phyloP scores from a whole-genome alignment of 352 stramenopile genomes.

The Pythium diclinum region DNA sequence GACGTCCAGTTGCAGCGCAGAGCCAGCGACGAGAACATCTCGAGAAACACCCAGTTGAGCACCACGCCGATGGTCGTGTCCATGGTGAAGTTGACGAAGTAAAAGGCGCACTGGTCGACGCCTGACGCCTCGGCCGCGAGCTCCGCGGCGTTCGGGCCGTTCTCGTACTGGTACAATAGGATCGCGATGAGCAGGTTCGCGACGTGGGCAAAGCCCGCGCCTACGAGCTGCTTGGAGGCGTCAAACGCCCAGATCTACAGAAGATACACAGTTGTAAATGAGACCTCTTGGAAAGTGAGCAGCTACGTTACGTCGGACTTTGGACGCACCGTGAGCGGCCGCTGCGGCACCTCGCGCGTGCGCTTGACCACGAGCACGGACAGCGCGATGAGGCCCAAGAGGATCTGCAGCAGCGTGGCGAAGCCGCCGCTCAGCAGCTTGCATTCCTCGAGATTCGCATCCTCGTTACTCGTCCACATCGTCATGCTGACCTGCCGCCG shows the following conservation, averaged over 20 bases:
- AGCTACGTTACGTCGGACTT: slow-evolving; percentile 12
- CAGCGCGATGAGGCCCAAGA: slow-evolving; percentile 78
- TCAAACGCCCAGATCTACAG: slow-evolving; percentile 74
- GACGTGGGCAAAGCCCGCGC: slow-evolving; percentile 78
- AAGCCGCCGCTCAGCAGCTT: slow-evolving; percentile 81
- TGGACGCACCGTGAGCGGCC: slow-evolving; percentile 59
- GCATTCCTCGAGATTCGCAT: slow-evolving; percentile 53
- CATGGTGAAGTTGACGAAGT: slow-evolving; percentile 89
- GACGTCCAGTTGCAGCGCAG: slow-evolving; percentile 54
- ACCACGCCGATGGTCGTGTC: slow-evolving; percentile 85
- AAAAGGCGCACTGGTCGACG: slow-evolving; percentile 73
- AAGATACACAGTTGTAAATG: neutral
- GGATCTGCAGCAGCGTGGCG: slow-evolving; percentile 67
- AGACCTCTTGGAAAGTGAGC: neutral
- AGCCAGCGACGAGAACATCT: slow-evolving; percentile 50
- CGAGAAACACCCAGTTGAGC: slow-evolving; percentile 79
- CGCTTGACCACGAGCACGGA: slow-evolving; percentile 82
- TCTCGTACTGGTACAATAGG: slow-evolving; percentile 69
- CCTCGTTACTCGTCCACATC: slow-evolving; percentile 19
- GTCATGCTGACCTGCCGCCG: neutral
- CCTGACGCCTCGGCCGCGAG: slow-evolving; percentile 20
- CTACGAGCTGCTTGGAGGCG: slow-evolving; percentile 84
- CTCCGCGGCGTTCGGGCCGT: slow-evolving; percentile 35
- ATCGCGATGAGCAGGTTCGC: slow-evolving; percentile 86
- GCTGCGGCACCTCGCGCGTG: slow-evolving; percentile 62